Percentiles rank a stretch among this genome's conserved stretches.
phyloP scores from a whole-genome alignment of 331 rosid species.

The Acacia concinna region DNA sequence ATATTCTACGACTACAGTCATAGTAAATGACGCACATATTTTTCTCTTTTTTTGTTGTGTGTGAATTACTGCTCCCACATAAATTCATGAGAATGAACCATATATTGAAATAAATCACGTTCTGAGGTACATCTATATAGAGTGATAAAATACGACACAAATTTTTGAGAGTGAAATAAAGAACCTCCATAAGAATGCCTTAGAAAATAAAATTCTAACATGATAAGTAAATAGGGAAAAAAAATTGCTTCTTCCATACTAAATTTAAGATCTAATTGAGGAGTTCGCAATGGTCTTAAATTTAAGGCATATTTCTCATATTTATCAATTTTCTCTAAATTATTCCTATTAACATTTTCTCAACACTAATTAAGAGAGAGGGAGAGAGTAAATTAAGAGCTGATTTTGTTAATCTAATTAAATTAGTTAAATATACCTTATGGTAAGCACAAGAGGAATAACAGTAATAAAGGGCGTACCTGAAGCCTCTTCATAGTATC shows the following conservation, averaged over 20 bases:
- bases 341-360: no score
- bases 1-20: background rate
- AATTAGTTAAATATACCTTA: no score
- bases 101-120: background rate
- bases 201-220: background rate
- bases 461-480: slow-evolving; percentile 9
- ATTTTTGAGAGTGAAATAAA: background rate
- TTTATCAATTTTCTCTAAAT: no score
- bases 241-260: no score
- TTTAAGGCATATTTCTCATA: no score
- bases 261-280: no score
- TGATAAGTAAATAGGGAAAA: background rate
- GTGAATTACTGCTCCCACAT: background rate
- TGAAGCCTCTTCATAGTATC: slow-evolving; percentile 59
- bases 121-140: background rate
- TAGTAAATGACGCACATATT: background rate
- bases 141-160: background rate
- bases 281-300: no score
- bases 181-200: background rate
- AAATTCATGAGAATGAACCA: background rate
- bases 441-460: fast-evolving
- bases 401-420: no score
- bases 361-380: no score
- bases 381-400: no score
- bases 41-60: background rate